Evolutionary conservation across 345 rosid species (phyloP).

Genomic region (Linum trigynum): DNA sequence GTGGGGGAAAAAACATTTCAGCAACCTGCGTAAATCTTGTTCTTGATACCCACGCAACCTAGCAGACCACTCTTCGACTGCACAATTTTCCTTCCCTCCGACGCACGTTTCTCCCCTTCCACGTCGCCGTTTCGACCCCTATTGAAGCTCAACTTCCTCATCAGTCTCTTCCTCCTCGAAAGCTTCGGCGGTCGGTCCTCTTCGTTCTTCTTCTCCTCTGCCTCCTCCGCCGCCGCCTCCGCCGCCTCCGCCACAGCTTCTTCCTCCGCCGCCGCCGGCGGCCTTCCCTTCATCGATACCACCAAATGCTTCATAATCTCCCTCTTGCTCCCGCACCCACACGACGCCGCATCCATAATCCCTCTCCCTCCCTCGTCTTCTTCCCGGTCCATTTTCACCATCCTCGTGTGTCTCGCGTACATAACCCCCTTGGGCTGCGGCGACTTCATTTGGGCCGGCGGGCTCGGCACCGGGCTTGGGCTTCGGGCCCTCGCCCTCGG

Average conservation of each 20-base stretch:
- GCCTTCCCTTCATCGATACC: background rate
- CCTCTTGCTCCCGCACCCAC: conserved; percentile 3
- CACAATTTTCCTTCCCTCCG: conserved; percentile 8
- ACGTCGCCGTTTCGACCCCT: conserved; percentile 6
- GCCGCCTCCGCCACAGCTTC: conserved; percentile 4
- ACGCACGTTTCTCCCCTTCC: conserved; percentile 18
- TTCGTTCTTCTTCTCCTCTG: conserved; percentile 10
- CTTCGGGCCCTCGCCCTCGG: background rate
- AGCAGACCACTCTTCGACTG: conserved; percentile 31
- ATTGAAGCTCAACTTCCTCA: conserved; percentile 25
- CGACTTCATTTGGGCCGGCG: conserved; percentile 5
- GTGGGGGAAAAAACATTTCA: too few relatives aligned
- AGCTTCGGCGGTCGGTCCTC: conserved; percentile 9
- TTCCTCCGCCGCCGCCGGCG: conserved; percentile 23
- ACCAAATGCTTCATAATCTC: background rate
- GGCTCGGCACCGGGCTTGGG: background rate
- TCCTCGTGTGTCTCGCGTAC: conserved; percentile 18
- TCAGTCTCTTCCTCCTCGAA: conserved; percentile 1
- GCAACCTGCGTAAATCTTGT: conserved; percentile 9
- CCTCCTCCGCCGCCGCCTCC: conserved; percentile 1
- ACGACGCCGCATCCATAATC: background rate
- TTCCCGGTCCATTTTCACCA: conserved; percentile 17
- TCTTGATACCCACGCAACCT: conserved; percentile 35
- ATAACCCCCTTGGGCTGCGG: conserved; percentile 16
- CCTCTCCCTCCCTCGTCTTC: background rate